A percentile compares a stretch with the other conserved stretches of the same genome.
phyloP scores from a whole-genome alignment of 2,329 filamentous ascomycete genomes.

The Aspergillus sp. region DNA sequence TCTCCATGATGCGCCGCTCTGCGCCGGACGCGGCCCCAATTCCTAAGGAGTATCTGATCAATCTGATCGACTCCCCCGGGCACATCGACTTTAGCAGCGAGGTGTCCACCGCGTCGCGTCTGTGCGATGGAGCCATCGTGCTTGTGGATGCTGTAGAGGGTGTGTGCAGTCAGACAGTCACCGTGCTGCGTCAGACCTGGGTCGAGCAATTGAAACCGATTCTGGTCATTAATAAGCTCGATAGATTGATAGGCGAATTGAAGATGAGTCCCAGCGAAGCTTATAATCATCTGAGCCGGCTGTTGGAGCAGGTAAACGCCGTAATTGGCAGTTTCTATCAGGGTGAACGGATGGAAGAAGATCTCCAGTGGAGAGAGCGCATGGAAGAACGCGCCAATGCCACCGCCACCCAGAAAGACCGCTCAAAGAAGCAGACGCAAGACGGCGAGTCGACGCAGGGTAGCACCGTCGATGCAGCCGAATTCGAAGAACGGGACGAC shows the following conservation, averaged over 20 bases:
- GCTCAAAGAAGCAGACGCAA: slow-evolving; percentile 34
- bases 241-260: slow-evolving; percentile 87
- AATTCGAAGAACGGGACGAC: slow-evolving; percentile 88
- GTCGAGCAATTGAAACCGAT: slow-evolving; percentile 92
- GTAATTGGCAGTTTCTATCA: slow-evolving; percentile 97
- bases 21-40: slow-evolving; percentile 67
- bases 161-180: slow-evolving; percentile 97
- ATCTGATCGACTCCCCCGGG: slow-evolving; percentile 94
- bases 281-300: slow-evolving; percentile 81
- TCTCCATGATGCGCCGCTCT: slow-evolving; percentile 80
- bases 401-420: slow-evolving; percentile 59
- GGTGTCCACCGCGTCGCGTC: slow-evolving; percentile 88
- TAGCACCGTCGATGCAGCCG: slow-evolving; percentile 48
- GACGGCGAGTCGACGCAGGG: slow-evolving; percentile 51
- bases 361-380: slow-evolving; percentile 89
- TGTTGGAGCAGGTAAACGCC: slow-evolving; percentile 94
- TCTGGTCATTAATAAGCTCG: slow-evolving; percentile 97
- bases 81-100: slow-evolving; percentile 99
- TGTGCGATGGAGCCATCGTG: slow-evolving; percentile 93
- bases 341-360: slow-evolving; percentile 97
- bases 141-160: slow-evolving; percentile 96
- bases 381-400: slow-evolving; percentile 84
- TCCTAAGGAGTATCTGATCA: slow-evolving; percentile 89
- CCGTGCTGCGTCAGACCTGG: slow-evolving; percentile 92
- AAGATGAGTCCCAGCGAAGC: slow-evolving; percentile 91